A percentile compares a stretch with the other conserved stretches of the same genome.
These are phyloP conservation scores for Candida dajiaensis DNA, from an alignment of 805 yeast species.

Conservation along the genomic window DNA sequence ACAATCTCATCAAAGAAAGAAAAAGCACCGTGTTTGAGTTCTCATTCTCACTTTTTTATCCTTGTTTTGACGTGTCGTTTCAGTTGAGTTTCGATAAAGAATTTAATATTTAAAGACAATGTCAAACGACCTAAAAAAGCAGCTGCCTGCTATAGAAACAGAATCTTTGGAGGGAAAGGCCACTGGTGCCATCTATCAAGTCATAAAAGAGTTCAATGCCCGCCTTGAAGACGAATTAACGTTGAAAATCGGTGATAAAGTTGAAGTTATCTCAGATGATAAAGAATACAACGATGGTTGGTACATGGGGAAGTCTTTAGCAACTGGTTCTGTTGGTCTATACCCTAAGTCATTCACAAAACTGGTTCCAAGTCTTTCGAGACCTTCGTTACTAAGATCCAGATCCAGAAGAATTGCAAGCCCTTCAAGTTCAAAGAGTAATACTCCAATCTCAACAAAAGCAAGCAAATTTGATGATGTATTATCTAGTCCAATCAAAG, in stretches of 20 bases:
- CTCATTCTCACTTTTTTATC: neutral
- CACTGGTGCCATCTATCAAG: constrained; percentile 37
- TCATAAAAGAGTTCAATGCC: constrained; percentile 82
- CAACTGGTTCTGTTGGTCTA: constrained; percentile 72
- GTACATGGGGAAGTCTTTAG: constrained; percentile 83
- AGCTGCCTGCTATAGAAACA: constrained; percentile 4
- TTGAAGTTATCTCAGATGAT: constrained; percentile 90
- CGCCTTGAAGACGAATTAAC: constrained; percentile 87
- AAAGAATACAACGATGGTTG: constrained; percentile 94
- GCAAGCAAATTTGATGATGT: constrained; percentile 3
- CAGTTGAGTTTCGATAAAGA: neutral
- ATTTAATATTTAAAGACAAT: neutral
- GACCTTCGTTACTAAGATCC: constrained; percentile 46
- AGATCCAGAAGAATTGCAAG: constrained; percentile 49
- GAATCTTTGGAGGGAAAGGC: constrained; percentile 16
- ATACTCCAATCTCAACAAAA: constrained; percentile 1
- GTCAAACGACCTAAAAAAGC: neutral
- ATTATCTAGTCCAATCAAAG: constrained; percentile 12
- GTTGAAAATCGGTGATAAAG: constrained; percentile 73
- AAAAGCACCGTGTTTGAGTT: neutral
- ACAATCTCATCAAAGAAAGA: no score
- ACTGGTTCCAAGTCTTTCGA: constrained; percentile 30
- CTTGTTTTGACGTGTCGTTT: neutral
- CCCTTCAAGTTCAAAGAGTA: constrained; percentile 14
- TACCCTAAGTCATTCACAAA: constrained; percentile 90